Base-by-base conservation (phyloP, 2,329 filamentous ascomycete species). In the Trichophyton schoenleinii region DNA sequence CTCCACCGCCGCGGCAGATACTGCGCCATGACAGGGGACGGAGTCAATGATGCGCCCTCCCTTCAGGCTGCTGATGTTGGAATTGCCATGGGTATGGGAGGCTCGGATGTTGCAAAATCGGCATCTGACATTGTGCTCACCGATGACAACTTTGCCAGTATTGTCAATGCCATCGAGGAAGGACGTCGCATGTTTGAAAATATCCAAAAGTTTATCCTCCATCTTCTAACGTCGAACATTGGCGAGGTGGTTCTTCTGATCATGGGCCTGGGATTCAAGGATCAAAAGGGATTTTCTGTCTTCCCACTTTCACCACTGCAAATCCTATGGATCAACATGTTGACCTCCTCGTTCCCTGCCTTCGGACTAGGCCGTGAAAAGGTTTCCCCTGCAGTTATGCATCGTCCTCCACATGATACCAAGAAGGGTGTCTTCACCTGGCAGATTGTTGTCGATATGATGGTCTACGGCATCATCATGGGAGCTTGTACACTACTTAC, bases 21-120 rank as follows among this genome's bases (percentile, higher is more conserved):
- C 72, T 89, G 87, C 72, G 89, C 89, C 63, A 94, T 95, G 89
- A 94, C 89, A 18, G 89, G 89, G 62, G 89, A 95, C 67, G 89
- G 89, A 55, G 89, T 94, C 64, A 95, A 95, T 70, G 89, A 95
- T 70, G 88, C 88, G 1, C 89, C 89, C 0, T 90, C 88, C 3
- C 80, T 95, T 38, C 88, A 89, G 67, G 82, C 83, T 52, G 87
- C 89, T 1, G 90, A 95, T 69, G 88, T 95, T 4, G 89, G 88
- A 65, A 95, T 94, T 66, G 89, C 89, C 60, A 95, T 95, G 89
- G 89, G 89, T n/a, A 78, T 82, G 72, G 86, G 87, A 13, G 89
- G 89, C 1, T 90, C 86, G 9, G 89, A 94, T 67, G 89, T 95
- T 5, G 89, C 89, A 64, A 95, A 94, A 73, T 88, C 87, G 49